Evolutionary conservation across 371 early-diverging fungal species (phyloP), one percentile per base, ranked within the genome.

Genomic region (Mortierella sp.): DNA sequence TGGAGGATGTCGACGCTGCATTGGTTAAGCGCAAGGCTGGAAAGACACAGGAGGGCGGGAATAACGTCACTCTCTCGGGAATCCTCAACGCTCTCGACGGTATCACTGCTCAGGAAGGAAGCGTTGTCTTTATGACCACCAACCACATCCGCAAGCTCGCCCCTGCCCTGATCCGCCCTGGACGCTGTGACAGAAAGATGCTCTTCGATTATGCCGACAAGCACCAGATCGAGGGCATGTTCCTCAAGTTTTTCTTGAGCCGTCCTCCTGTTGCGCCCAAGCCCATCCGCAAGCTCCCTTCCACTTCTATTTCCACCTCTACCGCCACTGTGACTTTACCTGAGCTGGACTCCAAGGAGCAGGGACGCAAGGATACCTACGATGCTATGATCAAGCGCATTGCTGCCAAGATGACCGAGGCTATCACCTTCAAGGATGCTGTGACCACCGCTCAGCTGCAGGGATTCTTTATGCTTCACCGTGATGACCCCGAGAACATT

Each of bases 1-100:
- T 97, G 84, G 97, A 97, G 83, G 97, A 97, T 86, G 92, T 96
- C 11, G 97, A 97, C 88, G 93, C 97, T 11, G 90, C 92, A 55
- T 87, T 90, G 73, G 80, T 88, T 48, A 80, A 81, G 70, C 82
- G 90, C 55, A 72, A 87, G 64, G 74, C 85, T 54, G 78, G 88
- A 64, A 59, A 79, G 69, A 77, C 77, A 8, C 81, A 84, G 69
- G 61, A 48, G 9, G 86, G 87, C 50, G 69, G 75, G 59, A 83
- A 87, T 74, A 81, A 80, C 48, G 81, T 82, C 28, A 95, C 96
- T 21, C 92, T 97, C 81, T 91, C 95, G 13, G 95, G 95, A 37
- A 91, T 97, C 55, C 88, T 97, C 67, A 95, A 94, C 78, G 94
- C 94, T 71, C 88, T 96, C 14, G 97, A 97, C 87, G 97, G 97